These are phyloP conservation scores for Myxozyma melibiosi DNA, from an alignment of 805 yeast species.

Conservation along the genomic window DNA sequence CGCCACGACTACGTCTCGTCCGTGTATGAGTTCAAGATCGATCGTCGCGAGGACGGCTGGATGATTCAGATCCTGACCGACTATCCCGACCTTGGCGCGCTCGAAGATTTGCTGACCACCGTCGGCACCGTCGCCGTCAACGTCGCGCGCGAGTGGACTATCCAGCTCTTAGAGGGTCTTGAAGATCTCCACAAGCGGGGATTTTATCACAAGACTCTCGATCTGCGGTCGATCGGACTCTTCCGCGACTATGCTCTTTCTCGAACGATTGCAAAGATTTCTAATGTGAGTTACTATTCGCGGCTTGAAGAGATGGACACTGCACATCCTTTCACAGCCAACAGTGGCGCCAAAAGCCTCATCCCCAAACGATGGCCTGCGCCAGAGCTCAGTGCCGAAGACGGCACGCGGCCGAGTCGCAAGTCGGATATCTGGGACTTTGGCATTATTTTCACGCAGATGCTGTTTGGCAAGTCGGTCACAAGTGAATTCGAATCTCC, in stretches of 20 bases:
- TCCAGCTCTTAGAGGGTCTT: conserved; percentile 80
- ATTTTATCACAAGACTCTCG: conserved; percentile 68
- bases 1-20: conserved; percentile 67
- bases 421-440: conserved; percentile 94
- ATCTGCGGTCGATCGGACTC: conserved; percentile 60
- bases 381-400: conserved; percentile 60
- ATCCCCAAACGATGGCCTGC: conserved; percentile 62
- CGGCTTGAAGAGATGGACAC: conserved; percentile 41
- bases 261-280: conserved; percentile 59
- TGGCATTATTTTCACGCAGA: conserved; percentile 74
- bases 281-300: conserved; percentile 38
- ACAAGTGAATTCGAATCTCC: conserved; percentile 61
- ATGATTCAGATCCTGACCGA: conserved; percentile 70
- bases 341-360: conserved; percentile 2
- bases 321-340: conserved; percentile 38
- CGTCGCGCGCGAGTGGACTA: conserved; percentile 84
- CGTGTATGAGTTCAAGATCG: conserved; percentile 74
- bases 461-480: conserved; percentile 62
- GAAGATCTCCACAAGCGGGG: conserved; percentile 88
- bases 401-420: conserved; percentile 57
- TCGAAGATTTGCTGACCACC: conserved; percentile 67
- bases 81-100: conserved; percentile 56
- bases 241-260: conserved; percentile 56
- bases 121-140: conserved; percentile 69
- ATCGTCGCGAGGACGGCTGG: conserved; percentile 57